Evolutionary conservation across 2,329 filamentous ascomycete genomes (phyloP).

Genomic region (Coleophoma crateriformis): DNA sequence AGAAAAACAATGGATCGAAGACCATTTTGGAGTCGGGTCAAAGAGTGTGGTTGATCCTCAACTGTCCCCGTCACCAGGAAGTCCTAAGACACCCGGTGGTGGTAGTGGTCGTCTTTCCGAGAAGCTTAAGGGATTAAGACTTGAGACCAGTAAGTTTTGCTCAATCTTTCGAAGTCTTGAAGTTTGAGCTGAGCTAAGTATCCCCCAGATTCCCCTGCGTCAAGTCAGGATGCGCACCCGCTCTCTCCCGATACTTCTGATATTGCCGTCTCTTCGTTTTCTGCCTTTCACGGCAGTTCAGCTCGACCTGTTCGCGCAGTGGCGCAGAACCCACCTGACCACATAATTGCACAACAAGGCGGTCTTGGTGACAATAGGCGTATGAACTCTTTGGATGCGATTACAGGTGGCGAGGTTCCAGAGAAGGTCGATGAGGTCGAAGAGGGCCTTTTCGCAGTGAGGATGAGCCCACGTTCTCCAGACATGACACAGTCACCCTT

Average conservation of each 20-base stretch:
- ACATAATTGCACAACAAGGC: constrained; percentile 17
- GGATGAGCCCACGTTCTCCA: constrained; percentile 79
- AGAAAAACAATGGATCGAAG: constrained; percentile 80
- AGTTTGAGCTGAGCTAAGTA: constrained; percentile 2
- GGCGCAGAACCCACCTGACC: constrained; percentile 19
- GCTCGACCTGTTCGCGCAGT: constrained; percentile 35
- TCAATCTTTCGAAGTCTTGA: constrained; percentile 27
- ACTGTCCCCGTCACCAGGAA: constrained; percentile 35
- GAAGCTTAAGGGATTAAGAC: constrained; percentile 72
- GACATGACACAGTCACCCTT: constrained; percentile 85
- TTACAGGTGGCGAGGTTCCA: constrained; percentile 27
- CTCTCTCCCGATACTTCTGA: constrained; percentile 59
- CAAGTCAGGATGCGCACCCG: constrained; percentile 26
- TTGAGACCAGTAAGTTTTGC: constrained; percentile 68
- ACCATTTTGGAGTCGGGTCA: constrained; percentile 53
- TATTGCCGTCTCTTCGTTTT: constrained; percentile 57
- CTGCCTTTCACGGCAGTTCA: constrained; percentile 46
- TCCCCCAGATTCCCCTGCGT: too few species aligned
- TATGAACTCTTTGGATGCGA: constrained; percentile 28
- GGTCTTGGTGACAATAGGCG: constrained; percentile 13
- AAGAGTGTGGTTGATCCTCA: constrained; percentile 22
- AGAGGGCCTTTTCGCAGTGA: constrained; percentile 82
- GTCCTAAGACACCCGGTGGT: constrained; percentile 57
- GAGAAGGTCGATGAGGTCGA: constrained; percentile 48
- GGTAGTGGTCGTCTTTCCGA: constrained; percentile 63